Evolutionary conservation across 805 yeast species (phyloP).

Genomic region (Metschnikowia anglica): DNA sequence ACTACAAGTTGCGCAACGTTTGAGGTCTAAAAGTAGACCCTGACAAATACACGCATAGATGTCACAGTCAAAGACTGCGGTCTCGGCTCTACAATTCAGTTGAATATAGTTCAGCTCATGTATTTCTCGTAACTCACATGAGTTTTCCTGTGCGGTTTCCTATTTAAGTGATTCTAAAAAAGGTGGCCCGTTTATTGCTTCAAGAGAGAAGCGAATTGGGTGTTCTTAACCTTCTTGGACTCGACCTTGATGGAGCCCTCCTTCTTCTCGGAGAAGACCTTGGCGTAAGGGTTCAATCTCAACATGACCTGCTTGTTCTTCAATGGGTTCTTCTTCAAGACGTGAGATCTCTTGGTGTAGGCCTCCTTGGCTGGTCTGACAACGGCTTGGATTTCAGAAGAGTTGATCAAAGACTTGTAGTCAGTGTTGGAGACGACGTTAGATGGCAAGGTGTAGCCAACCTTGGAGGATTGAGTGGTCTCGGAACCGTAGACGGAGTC

Average conservation of each 20-base stretch:
- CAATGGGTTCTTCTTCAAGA: conserved; percentile 82
- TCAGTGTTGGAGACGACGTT: conserved; percentile 95
- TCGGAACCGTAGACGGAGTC: conserved; percentile 98
- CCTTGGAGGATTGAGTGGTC: conserved; percentile 76
- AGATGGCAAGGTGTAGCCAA: conserved; percentile 88
- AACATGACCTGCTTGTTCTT: conserved; percentile 98
- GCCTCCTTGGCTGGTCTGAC: conserved; percentile 95
- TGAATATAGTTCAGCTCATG: conserved; percentile 2
- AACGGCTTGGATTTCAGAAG: conserved; percentile 97
- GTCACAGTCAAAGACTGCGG: too few relatives aligned
- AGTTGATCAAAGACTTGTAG: conserved; percentile 95
- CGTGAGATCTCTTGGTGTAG: conserved; percentile 96
- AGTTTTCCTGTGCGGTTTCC: background rate
- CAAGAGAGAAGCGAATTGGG: conserved; percentile 68
- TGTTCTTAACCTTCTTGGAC: conserved; percentile 59
- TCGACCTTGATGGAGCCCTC: conserved; percentile 80
- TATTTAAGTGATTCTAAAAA: background rate
- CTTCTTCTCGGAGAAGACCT: conserved; percentile 91
- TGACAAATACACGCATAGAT: too few relatives aligned
- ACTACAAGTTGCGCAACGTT: too few relatives aligned
- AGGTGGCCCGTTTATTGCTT: conserved; percentile 40
- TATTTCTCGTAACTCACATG: conserved; percentile 13
- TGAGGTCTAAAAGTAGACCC: too few relatives aligned
- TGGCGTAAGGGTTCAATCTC: conserved; percentile 99
- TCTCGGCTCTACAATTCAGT: background rate